phyloP scores from a whole-genome alignment of 2,329 filamentous ascomycete species.

The Venturia effusa region DNA sequence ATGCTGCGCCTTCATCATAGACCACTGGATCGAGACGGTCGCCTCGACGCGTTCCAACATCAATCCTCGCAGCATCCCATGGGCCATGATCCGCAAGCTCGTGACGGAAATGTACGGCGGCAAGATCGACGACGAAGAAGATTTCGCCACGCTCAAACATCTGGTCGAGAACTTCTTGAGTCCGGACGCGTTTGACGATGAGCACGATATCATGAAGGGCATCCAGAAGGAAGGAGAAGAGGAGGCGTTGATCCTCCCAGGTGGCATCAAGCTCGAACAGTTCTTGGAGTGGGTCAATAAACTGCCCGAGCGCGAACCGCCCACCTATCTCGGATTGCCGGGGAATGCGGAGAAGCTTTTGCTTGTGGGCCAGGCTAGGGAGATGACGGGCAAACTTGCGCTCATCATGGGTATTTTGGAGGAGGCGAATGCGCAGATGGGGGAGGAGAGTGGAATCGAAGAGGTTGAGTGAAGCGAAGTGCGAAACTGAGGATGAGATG shows the following conservation, averaged over 20 bases:
- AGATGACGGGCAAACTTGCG: conserved; percentile 73
- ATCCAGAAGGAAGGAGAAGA: conserved; percentile 44
- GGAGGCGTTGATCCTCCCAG: conserved; percentile 60
- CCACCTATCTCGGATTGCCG: conserved; percentile 85
- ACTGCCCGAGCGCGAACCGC: conserved; percentile 88
- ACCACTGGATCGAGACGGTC: conserved; percentile 80
- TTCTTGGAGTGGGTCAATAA: conserved; percentile 87
- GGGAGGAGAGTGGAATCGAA: background rate
- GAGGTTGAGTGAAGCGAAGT: background rate
- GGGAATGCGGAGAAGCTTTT: conserved; percentile 94
- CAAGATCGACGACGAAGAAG: conserved; percentile 86
- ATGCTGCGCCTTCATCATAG: conserved; percentile 91
- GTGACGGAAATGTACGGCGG: conserved; percentile 93
- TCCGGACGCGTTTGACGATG: conserved; percentile 80
- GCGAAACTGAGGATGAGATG: background rate
- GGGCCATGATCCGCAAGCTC: conserved; percentile 87
- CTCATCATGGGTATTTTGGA: conserved; percentile 82
- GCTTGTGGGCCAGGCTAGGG: conserved; percentile 75
- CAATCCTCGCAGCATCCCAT: conserved; percentile 85
- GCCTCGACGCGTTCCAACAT: conserved; percentile 84
- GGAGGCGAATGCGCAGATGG: conserved; percentile 5
- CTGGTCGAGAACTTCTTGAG: conserved; percentile 74
- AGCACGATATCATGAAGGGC: conserved; percentile 75
- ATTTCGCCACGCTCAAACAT: conserved; percentile 62
- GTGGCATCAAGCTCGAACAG: conserved; percentile 70